Evolutionary conservation across 306 rosid species (phyloP), one percentile per base, ranked within the genome.

Genomic region (Gynostemma pentaphyllum): DNA sequence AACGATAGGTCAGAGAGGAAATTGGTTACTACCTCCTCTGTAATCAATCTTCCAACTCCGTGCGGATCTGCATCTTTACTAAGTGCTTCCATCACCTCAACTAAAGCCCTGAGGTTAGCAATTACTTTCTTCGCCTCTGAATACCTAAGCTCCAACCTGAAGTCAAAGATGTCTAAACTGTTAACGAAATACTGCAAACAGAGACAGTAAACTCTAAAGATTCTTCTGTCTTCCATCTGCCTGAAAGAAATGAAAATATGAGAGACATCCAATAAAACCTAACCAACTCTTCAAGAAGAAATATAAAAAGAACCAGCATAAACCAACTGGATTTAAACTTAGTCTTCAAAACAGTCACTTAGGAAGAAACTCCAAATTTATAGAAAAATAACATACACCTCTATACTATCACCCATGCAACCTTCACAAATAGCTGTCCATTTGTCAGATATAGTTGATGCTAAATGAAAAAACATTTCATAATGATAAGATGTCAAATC

Each of bases 1-100:
- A 36, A 50, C 37, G 40, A 13, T 45, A 51, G 11, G 32, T 32
- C 9, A 49, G 37, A 60, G 7, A 11, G 32, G 48, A 62, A 74
- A 70, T 49, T 62, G 42, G 50, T 37, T 61, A 50, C 78, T 75
- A 88, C 98, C 98, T 92, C 98, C 74, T 84, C 98, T 70, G 2
- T 76, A 62, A 92, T 88, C 70, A 76, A 85, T 54, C 85, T 80
- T 59, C 96, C 96, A 73, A 92, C 88, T 59, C 94, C 88, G 30
- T 26, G 64, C 29, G 96, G 94, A 81, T 82, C 95, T 49, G 94
- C 98, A 74, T 79, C 88, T 68, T 79, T 70, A 73, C 85, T 88
- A 68, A 86, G 90, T 23, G 78, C 87, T 78, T 92, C 95, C 95
- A 92, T 82, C 72, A 88, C 98, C 84, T 88, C 96, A 76, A 88